Conservation (phyloP, 257 asterid species). For the Nyctanthes arbortristis region DNA sequence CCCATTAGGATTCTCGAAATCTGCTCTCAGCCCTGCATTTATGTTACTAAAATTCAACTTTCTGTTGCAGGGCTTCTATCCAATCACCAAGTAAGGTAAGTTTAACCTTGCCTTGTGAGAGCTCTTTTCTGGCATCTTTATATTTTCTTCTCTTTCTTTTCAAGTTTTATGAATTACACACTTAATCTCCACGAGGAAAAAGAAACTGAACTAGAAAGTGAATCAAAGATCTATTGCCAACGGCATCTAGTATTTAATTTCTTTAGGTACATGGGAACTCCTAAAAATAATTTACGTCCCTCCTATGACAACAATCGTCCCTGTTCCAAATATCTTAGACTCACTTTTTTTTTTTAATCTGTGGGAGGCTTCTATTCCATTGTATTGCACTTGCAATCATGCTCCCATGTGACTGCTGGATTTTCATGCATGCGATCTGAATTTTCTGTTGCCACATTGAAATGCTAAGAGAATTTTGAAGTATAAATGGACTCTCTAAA, state of each 20-base stretch:
- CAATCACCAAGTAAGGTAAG: constrained; percentile 74
- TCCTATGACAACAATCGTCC: background rate
- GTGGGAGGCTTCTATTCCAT: constrained; percentile 1
- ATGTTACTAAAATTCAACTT: constrained; percentile 27
- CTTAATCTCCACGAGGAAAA: constrained; percentile 10
- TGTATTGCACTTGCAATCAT: constrained; percentile 4
- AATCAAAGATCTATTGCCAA: constrained; percentile 7
- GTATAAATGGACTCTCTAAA: too few relatives aligned
- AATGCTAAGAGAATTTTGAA: background rate
- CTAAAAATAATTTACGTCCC: background rate
- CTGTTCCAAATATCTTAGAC: background rate
- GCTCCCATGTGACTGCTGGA: background rate
- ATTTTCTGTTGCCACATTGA: constrained; percentile 9
- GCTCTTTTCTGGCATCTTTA: constrained; percentile 11
- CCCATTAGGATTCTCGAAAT: background rate
- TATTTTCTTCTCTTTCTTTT: constrained; percentile 4
- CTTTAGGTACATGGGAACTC: background rate
- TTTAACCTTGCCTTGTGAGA: constrained; percentile 15
- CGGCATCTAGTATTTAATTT: background rate
- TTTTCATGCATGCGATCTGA: background rate
- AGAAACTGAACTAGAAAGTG: constrained; percentile 8
- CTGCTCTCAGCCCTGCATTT: constrained; percentile 16
- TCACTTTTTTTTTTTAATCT: constrained; percentile 1
- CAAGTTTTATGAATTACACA: background rate
- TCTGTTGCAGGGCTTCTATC: constrained; percentile 64